These are phyloP conservation scores for Tritrichomonas foetus DNA, from an alignment of 208 protist genomes.

Conservation along the genomic window DNA sequence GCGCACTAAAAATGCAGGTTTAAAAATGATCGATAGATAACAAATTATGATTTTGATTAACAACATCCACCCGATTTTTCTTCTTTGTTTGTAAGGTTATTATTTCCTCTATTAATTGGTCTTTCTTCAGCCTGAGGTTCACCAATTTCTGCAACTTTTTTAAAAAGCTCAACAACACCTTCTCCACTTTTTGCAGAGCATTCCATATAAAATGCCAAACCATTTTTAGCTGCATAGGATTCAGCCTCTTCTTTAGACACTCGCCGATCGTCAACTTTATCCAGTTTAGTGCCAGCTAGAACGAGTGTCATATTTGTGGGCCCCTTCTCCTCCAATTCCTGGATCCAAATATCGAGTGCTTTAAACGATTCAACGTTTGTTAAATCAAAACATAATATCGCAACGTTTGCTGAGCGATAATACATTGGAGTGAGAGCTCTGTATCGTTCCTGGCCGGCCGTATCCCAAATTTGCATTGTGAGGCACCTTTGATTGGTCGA, in stretches of 20 bases:
- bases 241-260: not conserved
- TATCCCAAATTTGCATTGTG: slow-evolving; percentile 38
- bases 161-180: not conserved
- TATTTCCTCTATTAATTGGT: no score
- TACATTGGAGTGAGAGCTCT: slow-evolving; percentile 30
- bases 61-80: no score
- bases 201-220: not conserved
- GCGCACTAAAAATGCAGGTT: no score
- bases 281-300: not conserved
- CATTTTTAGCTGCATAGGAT: not conserved
- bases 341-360: not conserved
- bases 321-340: not conserved
- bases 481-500: not conserved
- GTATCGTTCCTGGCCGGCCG: not conserved
- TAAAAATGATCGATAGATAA: no score
- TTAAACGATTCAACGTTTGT: not conserved
- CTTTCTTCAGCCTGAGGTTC: not conserved
- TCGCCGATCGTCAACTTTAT: not conserved
- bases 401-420: slow-evolving; percentile 31
- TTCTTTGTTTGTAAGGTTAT: no score
- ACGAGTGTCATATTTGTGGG: not conserved
- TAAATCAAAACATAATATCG: slow-evolving; percentile 18
- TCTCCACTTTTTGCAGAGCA: not conserved
- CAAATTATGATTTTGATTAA: no score
- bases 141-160: not conserved